These are phyloP conservation scores for Tolypocladium tropicale DNA, from an alignment of 2,329 filamentous ascomycete genomes.

Conservation along the genomic window DNA sequence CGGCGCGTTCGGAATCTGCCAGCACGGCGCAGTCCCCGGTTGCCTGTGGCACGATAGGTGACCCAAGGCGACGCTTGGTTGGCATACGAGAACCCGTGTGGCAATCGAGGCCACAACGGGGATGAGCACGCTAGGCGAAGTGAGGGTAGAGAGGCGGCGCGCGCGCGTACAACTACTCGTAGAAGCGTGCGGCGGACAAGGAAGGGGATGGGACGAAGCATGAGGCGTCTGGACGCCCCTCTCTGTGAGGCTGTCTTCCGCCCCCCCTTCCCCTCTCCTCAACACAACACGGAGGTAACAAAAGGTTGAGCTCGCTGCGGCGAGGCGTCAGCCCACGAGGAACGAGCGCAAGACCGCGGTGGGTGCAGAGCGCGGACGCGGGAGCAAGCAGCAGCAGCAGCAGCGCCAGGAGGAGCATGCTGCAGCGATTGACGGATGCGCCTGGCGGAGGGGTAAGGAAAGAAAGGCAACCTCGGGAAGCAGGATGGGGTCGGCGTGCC, in stretches of 20 bases:
- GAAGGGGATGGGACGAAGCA: slow-evolving; percentile 1
- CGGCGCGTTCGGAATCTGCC: slow-evolving; percentile 4
- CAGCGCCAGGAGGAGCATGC: not conserved
- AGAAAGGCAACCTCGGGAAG: not conserved
- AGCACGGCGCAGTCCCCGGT: not conserved
- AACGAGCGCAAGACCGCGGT: not conserved
- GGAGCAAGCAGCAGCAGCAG: not conserved
- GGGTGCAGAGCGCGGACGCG: not conserved
- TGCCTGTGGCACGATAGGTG: not conserved
- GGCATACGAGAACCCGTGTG: too few species aligned
- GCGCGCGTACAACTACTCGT: too few species aligned
- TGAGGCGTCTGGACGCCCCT: slow-evolving; percentile 1
- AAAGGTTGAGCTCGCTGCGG: not conserved
- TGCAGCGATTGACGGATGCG: not conserved
- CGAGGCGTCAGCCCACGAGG: not conserved
- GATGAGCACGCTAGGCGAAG: not conserved
- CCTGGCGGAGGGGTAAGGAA: not conserved
- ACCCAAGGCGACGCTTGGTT: not conserved
- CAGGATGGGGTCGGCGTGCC: not conserved
- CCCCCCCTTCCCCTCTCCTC: not conserved
- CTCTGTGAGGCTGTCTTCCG: not conserved
- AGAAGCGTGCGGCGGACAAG: not conserved
- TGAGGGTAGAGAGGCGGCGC: not conserved
- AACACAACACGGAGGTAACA: not conserved
- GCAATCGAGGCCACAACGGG: not conserved